These are phyloP conservation scores for Synchytrium microbalum DNA, from an alignment of 371 early-diverging fungal genomes.

Conservation along the genomic window DNA sequence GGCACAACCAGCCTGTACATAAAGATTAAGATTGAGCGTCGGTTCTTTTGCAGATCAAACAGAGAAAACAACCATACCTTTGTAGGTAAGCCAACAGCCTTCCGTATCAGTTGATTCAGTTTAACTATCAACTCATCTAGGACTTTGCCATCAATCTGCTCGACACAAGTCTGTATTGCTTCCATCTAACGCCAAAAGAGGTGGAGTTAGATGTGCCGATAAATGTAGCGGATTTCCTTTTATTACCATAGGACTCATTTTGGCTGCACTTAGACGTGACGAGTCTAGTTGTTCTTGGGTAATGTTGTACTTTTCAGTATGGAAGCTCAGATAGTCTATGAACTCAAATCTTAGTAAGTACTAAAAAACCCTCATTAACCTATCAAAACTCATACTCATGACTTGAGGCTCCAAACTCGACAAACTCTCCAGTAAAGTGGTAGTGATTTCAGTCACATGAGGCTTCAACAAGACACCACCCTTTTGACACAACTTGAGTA, in stretches of 20 bases:
- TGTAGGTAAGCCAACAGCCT: slow-evolving; percentile 18
- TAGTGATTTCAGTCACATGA: slow-evolving; percentile 63
- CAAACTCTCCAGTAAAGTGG: slow-evolving; percentile 71
- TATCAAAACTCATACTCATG: slow-evolving; percentile 36
- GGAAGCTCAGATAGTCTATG: slow-evolving; percentile 82
- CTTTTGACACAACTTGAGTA: slow-evolving; percentile 74
- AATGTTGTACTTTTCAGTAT: slow-evolving; percentile 78
- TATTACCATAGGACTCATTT: slow-evolving; percentile 57
- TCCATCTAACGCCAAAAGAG: slow-evolving; percentile 45
- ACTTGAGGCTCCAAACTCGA: slow-evolving; percentile 68
- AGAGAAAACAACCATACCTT: too few species aligned
- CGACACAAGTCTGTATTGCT: slow-evolving; percentile 68
- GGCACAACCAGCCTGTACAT: slow-evolving; percentile 67
- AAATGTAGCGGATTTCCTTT: neutral
- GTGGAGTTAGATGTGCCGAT: neutral
- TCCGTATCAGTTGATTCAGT: slow-evolving; percentile 62
- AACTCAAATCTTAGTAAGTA: slow-evolving; percentile 1
- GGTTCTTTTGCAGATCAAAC: neutral
- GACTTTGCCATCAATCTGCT: slow-evolving; percentile 60
- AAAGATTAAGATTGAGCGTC: neutral
- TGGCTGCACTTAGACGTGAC: slow-evolving; percentile 61
- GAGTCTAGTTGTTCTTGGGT: slow-evolving; percentile 72
- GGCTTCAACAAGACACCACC: slow-evolving; percentile 63
- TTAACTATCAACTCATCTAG: slow-evolving; percentile 60
- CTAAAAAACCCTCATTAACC: neutral